Percentiles rank a stretch among this genome's conserved stretches.
These are phyloP conservation scores for Candida verbasci DNA, from an alignment of 805 yeast species.

Conservation along the genomic window DNA sequence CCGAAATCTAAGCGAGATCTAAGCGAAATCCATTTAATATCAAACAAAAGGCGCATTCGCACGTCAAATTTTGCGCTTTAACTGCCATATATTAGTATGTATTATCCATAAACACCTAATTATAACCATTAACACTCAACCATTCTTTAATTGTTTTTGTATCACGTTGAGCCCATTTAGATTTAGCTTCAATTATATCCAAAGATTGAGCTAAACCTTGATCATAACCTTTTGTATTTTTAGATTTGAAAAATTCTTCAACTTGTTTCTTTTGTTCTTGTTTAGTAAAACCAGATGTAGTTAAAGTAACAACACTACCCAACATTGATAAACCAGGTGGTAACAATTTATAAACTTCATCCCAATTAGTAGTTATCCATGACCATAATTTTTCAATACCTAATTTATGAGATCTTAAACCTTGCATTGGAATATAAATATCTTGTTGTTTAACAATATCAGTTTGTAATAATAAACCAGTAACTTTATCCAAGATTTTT, in stretches of 20 bases:
- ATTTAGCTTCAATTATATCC: conserved; percentile 54
- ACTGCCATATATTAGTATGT: no score
- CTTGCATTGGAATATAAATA: conserved; percentile 71
- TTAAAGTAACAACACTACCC: conserved; percentile 63
- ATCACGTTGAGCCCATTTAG: conserved; percentile 58
- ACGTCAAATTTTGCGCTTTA: no score
- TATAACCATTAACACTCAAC: conserved; percentile 39
- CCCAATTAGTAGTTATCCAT: conserved; percentile 78
- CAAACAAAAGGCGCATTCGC: no score
- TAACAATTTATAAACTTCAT: conserved; percentile 53
- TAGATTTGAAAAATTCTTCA: conserved; percentile 45
- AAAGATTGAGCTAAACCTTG: conserved; percentile 62
- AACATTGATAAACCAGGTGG: conserved; percentile 83
- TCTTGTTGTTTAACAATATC: conserved; percentile 67
- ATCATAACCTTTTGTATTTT: conserved; percentile 60
- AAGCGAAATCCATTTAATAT: no score
- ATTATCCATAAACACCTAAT: no score
- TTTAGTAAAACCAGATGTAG: conserved; percentile 60
- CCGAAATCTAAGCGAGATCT: no score
- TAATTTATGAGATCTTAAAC: conserved; percentile 55
- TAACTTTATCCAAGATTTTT: conserved; percentile 51
- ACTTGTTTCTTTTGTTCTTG: conserved; percentile 48
- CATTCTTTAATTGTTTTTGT: conserved; percentile 41
- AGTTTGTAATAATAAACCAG: conserved; percentile 48
- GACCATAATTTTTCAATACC: conserved; percentile 71